Percentiles rank a stretch among this genome's conserved stretches.
These are phyloP conservation scores for Thelephora terrestris DNA, from an alignment of 1,284 basidiomycete genomes.

Conservation along the genomic window DNA sequence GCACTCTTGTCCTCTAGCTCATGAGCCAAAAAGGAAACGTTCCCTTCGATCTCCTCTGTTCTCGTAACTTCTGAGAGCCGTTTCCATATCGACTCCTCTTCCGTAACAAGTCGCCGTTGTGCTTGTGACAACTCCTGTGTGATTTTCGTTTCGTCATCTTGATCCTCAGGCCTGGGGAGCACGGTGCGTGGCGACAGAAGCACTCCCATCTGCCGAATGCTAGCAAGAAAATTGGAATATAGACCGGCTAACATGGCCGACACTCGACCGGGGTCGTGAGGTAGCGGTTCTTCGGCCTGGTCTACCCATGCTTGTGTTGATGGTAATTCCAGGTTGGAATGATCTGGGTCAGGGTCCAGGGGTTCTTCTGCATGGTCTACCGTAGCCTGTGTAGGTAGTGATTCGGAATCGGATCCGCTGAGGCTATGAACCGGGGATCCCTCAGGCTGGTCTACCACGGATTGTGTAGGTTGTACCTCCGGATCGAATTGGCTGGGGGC, in stretches of 20 bases:
- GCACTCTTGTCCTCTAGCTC: constrained; percentile 39
- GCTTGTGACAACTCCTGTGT: constrained; percentile 52
- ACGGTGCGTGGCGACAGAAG: constrained; percentile 2
- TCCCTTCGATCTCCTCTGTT: constrained; percentile 7
- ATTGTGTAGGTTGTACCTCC: too few species aligned
- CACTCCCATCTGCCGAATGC: constrained; percentile 32
- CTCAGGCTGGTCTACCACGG: too few species aligned
- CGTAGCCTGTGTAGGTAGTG: too few species aligned
- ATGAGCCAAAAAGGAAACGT: constrained; percentile 17
- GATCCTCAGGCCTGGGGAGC: constrained; percentile 12
- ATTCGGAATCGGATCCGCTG: too few species aligned
- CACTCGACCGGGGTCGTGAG: constrained; percentile 14
- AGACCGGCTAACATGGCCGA: constrained; percentile 30
- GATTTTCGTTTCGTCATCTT: constrained; percentile 26
- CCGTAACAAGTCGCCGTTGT: constrained; percentile 47
- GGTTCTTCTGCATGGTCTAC: too few species aligned
- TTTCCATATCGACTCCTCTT: constrained; percentile 59
- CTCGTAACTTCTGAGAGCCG: constrained; percentile 19
- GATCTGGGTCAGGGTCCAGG: too few species aligned
- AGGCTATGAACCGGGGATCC: too few species aligned
- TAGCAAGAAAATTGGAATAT: constrained; percentile 39
- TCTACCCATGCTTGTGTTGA: too few species aligned
- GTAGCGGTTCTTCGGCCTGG: too few species aligned
- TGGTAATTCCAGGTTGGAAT: too few species aligned
- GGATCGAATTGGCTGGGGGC: constrained; percentile 13